A percentile compares a stretch with the other conserved stretches of the same genome.
phyloP scores from a whole-genome alignment of 768 basidiomycete species.

The Cyclocybe cylindracea region DNA sequence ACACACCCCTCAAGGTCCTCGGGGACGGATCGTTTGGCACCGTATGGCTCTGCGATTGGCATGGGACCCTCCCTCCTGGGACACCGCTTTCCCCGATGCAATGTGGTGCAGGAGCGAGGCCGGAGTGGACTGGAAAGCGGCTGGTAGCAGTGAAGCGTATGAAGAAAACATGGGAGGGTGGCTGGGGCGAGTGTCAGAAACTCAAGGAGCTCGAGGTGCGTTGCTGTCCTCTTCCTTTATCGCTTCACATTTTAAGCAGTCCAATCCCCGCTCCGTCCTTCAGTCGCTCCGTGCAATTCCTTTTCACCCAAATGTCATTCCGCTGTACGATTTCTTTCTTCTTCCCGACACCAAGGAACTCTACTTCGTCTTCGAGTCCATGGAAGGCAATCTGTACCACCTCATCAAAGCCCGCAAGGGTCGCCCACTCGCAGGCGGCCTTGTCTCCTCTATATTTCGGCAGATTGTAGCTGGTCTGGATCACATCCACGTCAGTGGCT shows the following conservation, averaged over 20 bases:
- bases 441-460: slow-evolving; percentile 91
- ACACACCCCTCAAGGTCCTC: slow-evolving; percentile 93
- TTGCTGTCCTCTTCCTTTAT: slow-evolving; percentile 11
- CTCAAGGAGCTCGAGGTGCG: slow-evolving; percentile 94
- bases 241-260: slow-evolving; percentile 7
- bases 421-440: slow-evolving; percentile 92
- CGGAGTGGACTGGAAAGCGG: slow-evolving; percentile 93
- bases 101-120: slow-evolving; percentile 86
- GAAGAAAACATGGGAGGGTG: slow-evolving; percentile 97
- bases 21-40: slow-evolving; percentile 99
- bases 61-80: slow-evolving; percentile 90
- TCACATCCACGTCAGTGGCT: slow-evolving; percentile 90
- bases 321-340: slow-evolving; percentile 98
- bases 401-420: slow-evolving; percentile 97
- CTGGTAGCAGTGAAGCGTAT: slow-evolving; percentile 97
- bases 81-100: slow-evolving; percentile 94
- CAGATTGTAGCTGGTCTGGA: slow-evolving; percentile 90
- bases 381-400: slow-evolving; percentile 99
- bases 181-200: slow-evolving; percentile 96
- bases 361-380: slow-evolving; percentile 99
- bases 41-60: slow-evolving; percentile 99
- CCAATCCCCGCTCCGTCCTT: slow-evolving; percentile 12
- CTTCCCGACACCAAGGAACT: slow-evolving; percentile 95
- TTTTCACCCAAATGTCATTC: slow-evolving; percentile 96
- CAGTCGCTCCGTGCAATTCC: slow-evolving; percentile 95